phyloP scores from a whole-genome alignment of 352 stramenopile genomes.

The Globisporangium paddicum region DNA sequence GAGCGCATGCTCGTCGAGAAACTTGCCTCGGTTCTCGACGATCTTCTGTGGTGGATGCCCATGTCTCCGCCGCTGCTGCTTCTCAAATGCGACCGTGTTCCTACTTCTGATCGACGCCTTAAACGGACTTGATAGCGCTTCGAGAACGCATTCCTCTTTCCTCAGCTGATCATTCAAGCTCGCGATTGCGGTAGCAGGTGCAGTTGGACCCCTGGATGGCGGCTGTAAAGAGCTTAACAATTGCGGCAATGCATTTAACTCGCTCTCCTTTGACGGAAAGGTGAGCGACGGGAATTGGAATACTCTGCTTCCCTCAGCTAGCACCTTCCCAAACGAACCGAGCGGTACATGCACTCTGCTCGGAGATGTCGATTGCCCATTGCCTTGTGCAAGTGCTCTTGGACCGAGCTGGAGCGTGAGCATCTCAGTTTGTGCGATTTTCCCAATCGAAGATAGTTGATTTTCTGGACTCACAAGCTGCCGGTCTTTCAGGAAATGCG shows the following conservation, averaged over 20 bases:
- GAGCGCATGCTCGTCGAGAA: conserved; percentile 33
- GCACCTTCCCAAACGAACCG: conserved; percentile 4
- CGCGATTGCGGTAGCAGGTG: background rate
- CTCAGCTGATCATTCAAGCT: conserved; percentile 20
- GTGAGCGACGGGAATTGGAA: background rate
- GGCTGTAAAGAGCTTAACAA: background rate
- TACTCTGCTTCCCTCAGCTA: background rate
- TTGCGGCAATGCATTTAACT: background rate
- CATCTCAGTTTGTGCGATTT: background rate
- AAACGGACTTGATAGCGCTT: conserved; percentile 15
- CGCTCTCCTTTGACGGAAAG: background rate
- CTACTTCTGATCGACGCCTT: background rate
- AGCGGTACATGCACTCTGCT: conserved; percentile 2
- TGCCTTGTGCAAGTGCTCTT: background rate
- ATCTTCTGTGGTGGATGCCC: conserved; percentile 30
- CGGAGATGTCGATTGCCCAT: background rate
- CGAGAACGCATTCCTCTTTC: conserved; percentile 24
- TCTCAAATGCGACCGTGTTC: conserved; percentile 11
- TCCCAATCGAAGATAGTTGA: background rate
- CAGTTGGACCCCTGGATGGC: background rate
- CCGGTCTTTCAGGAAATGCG: conserved; percentile 12
- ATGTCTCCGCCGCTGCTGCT: conserved; percentile 32
- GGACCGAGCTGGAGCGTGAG: background rate
- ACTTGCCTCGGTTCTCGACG: conserved; percentile 27
- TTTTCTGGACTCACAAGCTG: background rate